These are phyloP conservation scores for Fusarium oxysporum DNA, from an alignment of 2,329 filamentous ascomycete genomes.

Conservation along the genomic window DNA sequence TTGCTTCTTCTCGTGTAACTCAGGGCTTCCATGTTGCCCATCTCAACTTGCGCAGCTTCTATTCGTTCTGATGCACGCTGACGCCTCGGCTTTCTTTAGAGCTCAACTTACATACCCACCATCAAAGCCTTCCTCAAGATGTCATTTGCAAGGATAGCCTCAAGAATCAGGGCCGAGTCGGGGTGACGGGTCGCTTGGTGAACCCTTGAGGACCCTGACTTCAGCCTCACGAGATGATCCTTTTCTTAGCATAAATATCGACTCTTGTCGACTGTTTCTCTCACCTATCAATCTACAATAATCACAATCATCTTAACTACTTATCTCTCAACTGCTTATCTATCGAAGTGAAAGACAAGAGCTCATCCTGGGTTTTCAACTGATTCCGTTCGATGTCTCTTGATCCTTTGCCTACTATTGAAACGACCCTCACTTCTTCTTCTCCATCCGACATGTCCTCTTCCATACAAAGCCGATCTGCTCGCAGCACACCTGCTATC, in stretches of 20 bases:
- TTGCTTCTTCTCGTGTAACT: constrained; percentile 24
- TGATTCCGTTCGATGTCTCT: constrained; percentile 25
- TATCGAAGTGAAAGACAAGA: constrained; percentile 9
- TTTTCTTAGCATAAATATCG: constrained; percentile 38
- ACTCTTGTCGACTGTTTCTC: constrained; percentile 12
- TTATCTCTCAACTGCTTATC: neutral
- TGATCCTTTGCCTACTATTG: constrained; percentile 30
- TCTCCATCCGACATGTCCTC: constrained; percentile 37
- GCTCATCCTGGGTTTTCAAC: constrained; percentile 3
- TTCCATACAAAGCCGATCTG: constrained; percentile 33
- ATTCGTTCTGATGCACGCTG: constrained; percentile 11
- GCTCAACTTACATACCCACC: constrained; percentile 36
- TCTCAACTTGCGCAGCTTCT: constrained; percentile 11
- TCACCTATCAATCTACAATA: neutral
- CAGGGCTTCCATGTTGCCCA: constrained; percentile 14
- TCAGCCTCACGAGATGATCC: constrained; percentile 7
- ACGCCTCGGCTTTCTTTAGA: constrained; percentile 26
- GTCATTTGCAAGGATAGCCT: constrained; percentile 43
- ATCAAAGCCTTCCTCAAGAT: constrained; percentile 24
- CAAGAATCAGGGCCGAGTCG: constrained; percentile 35
- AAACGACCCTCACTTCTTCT: constrained; percentile 27
- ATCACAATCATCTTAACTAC: neutral
- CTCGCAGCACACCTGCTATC: constrained; percentile 42
- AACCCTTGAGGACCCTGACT: constrained; percentile 8
- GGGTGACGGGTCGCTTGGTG: constrained; percentile 16